Base-by-base conservation (phyloP, 2,329 filamentous ascomycete genomes). In the Fusarium subtropicale region DNA sequence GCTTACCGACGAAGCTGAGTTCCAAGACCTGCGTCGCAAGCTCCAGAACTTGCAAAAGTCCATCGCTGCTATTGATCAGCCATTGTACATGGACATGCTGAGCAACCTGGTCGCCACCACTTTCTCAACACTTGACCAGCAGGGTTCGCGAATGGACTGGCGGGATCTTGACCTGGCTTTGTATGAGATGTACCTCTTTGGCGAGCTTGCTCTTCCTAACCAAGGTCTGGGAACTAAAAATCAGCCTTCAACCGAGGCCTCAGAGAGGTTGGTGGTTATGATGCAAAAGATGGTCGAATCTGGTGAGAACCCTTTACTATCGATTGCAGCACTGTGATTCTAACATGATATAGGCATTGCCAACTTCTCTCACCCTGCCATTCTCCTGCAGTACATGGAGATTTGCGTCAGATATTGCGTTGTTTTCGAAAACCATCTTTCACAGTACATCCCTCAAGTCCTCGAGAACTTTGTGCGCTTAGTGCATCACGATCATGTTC, bases 301-400 rank as follows among this genome's bases (percentile, higher is more conserved):
- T 70, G 91, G 92, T 94, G 84, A 79, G 89, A 80, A n/a, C 28
- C 46, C 24, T n/a, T 16, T 15, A 16, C 0, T n/a, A 22, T 30
- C 7, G 16, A 11, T 22, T 41, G 12, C 36, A 36, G 16, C n/a
- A 10, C 31, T 22, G 26, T 45, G 51, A 44, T 48, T 42, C 67
- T 74, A 68, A 74, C 46, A 47, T 45, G 7, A 7, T 78, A 74
- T 71, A 94, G 93, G 92, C 71, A 91, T 97, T 71, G 91, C 93
- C 62, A 91, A 87, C 44, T 97, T 95, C 79, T 89, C 91, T 18
- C 96, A 98, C 77, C 95, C 96, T 2, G 93, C 94, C 18, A 94
- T 97, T 53, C 89, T 97, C 68, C 85, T 99, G 24, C 94, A 97
- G 80, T 99, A 97, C 77, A 97, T 99, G 94, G 96, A 99, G 79